These are phyloP conservation scores for Talaromyces nanjingensis DNA, from an alignment of 495 filamentous ascomycete species.

Conservation along the genomic window DNA sequence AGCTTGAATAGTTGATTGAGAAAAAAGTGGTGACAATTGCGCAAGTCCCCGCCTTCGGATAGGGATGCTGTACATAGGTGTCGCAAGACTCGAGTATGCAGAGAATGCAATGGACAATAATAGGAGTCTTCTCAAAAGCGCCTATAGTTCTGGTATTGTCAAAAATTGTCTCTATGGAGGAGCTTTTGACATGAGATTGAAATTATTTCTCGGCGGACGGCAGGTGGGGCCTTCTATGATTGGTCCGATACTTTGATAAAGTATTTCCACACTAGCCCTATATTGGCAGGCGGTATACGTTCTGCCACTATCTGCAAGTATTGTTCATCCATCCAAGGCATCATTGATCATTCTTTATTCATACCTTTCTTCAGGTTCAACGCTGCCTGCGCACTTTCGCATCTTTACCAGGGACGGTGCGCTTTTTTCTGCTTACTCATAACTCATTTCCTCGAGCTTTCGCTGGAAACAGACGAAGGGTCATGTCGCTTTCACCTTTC, in stretches of 20 bases:
- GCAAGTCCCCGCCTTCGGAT: background rate
- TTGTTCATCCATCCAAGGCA: background rate
- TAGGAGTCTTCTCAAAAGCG: too few relatives aligned
- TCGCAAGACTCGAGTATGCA: background rate
- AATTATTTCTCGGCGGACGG: background rate
- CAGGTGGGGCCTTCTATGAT: background rate
- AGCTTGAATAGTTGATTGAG: background rate
- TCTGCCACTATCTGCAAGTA: conserved; percentile 1
- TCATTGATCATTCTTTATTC: background rate
- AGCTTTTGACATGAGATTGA: background rate
- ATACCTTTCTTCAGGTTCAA: background rate
- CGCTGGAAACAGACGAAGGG: background rate
- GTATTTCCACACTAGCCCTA: background rate
- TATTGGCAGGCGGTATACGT: background rate
- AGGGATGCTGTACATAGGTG: conserved; percentile 1
- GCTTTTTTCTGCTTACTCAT: background rate
- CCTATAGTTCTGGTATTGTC: background rate
- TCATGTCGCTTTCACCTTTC: background rate
- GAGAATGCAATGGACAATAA: background rate
- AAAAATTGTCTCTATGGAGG: background rate
- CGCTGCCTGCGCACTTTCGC: background rate
- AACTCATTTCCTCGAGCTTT: background rate
- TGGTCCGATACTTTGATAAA: background rate
- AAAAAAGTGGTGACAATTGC: background rate
- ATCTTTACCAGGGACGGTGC: background rate